phyloP scores from a whole-genome alignment of 2,329 filamentous ascomycete species.

The Pestalotiopsis sp. region DNA sequence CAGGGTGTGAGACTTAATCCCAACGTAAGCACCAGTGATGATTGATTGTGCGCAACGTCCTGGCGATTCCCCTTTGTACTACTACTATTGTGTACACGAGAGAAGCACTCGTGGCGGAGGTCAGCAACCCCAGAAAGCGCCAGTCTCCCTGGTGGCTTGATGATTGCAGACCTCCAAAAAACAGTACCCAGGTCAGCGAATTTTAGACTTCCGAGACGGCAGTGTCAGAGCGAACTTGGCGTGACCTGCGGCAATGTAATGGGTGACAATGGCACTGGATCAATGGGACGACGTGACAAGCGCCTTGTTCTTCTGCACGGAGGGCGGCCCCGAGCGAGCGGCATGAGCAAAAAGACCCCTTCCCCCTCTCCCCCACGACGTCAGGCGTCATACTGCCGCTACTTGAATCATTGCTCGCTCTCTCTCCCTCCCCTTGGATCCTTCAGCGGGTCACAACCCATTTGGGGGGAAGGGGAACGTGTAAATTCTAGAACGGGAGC shows the following conservation, averaged over 20 bases:
- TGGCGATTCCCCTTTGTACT: neutral
- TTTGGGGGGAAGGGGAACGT: neutral
- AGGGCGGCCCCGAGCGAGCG: neutral
- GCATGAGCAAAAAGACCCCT: neutral
- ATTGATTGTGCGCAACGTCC: neutral
- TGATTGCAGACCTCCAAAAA: neutral
- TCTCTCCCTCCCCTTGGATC: neutral
- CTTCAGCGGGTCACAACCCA: neutral
- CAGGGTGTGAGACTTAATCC: neutral
- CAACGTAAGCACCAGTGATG: neutral
- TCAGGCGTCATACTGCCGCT: constrained; percentile 5
- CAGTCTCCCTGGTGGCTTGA: neutral
- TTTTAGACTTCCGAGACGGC: neutral
- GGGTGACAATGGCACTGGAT: neutral
- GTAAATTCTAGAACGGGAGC: neutral
- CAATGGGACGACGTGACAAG: neutral
- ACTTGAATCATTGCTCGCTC: constrained; percentile 2
- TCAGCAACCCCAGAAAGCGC: neutral
- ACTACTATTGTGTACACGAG: neutral
- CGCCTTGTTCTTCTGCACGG: neutral
- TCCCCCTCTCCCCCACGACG: constrained; percentile 3
- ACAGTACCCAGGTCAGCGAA: neutral
- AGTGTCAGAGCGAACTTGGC: constrained; percentile 2
- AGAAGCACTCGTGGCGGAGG: neutral
- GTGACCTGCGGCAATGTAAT: neutral